A percentile compares a stretch with the other conserved stretches of the same genome.
These are phyloP conservation scores for Lotmaria passim DNA, from an alignment of 208 protist genomes.

Conservation along the genomic window DNA sequence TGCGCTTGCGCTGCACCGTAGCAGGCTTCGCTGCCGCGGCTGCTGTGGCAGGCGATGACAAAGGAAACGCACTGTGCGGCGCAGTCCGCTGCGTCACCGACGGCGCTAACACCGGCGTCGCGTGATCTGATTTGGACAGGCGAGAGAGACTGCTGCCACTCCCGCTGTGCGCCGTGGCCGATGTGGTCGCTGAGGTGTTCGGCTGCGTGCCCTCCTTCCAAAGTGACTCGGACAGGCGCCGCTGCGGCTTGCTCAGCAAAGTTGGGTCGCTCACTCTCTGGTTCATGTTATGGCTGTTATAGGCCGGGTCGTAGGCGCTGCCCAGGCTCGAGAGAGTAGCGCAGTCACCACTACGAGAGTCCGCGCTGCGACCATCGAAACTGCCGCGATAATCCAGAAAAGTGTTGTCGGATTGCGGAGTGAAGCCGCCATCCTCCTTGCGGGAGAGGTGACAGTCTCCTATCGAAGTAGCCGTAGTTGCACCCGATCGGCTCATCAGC, in stretches of 20 bases:
- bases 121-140: not conserved
- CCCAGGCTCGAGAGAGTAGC: not conserved
- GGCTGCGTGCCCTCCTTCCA: not conserved
- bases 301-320: slow-evolving; percentile 7
- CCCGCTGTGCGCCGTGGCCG: not conserved
- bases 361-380: not conserved
- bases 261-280: not conserved
- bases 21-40: not conserved
- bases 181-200: too few species aligned
- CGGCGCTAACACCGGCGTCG: not conserved
- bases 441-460: slow-evolving; percentile 38
- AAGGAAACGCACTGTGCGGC: too few species aligned
- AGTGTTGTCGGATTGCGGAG: not conserved
- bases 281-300: not conserved
- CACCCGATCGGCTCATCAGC: not conserved
- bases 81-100: not conserved
- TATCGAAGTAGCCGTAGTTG: slow-evolving; percentile 25
- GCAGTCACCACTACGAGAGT: not conserved
- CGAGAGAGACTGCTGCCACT: not conserved
- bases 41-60: too few species aligned
- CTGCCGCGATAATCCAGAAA: slow-evolving; percentile 5
- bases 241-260: not conserved
- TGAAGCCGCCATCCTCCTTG: slow-evolving; percentile 32
- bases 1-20: not conserved
- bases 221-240: slow-evolving; percentile 3